Base-by-base conservation (phyloP, 371 early-diverging fungal genomes). In the Syncephalastrum monosporum region DNA sequence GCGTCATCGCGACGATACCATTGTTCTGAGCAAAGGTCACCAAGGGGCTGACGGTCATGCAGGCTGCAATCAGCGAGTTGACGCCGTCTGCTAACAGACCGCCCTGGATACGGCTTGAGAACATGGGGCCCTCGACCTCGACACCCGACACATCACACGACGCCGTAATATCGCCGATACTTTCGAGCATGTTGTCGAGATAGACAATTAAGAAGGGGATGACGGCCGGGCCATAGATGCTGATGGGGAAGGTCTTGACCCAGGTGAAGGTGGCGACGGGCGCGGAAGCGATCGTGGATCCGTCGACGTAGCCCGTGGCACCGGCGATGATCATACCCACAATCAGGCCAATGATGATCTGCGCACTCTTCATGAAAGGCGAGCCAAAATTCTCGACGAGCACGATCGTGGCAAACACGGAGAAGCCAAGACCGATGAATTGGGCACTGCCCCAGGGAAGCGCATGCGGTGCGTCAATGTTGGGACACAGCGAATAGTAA, bases 1-100 rank as follows among this genome's bases (percentile, higher is more conserved):
- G 71, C 6, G 78, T 42, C 62, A 82, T 59, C 10, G 86, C 82
- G 45, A 84, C 71, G 51, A 85, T 78, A 59, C 85, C 84, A 58
- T 85, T 86, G 60, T 85, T 85, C 53, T 85, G 85, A 4, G 86
- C 85, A 65, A 83, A 84, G 6, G 82, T 81, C 5, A 81, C 79
- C 61, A 84, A 61, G 25, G 86, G 86, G 27, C 73, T 72, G 47
- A 84, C 81, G 27, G 82, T 83, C 71, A 75, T 74, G 23, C 83
- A 69, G 0, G 87, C 79, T 1, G 86, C 75, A 50, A 86, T 60
- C 33, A 82, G 63, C 2, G 82, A 78, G 21, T 74, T 72, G 23
- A 85, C 25, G 43, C 85, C 85, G 55, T 86, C 86, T 3, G 84
- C 87, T n/a, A 86, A 56, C 16, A 86, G 65, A 16, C 85, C 87